Evolutionary conservation across 345 rosid species (phyloP), one percentile per base, ranked within the genome.

Genomic region (Syzygium aqueum): DNA sequence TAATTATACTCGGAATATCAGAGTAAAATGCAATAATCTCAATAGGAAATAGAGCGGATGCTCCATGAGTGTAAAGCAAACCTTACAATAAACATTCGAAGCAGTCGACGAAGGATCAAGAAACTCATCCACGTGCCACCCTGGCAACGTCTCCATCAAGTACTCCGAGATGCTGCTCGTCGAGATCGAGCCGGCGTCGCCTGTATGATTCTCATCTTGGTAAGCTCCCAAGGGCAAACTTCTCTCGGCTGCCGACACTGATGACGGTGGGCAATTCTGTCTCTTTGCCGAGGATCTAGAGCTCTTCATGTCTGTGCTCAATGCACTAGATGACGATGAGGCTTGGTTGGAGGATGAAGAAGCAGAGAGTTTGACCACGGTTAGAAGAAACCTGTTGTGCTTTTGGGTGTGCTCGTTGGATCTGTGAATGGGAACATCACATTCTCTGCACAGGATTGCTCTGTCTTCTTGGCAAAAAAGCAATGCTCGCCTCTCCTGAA

Each of bases 81-180:
- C 93, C 89, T 91, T 89, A 87, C 86, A 88, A 51, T 88, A 90
- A 61, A 90, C 89, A 85, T 87, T 87, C 21, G 87, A 77, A 19
- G 87, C 30, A 51, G 88, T 77, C 16, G 83, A 28, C 9, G 87
- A 28, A 84, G 96, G 95, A 61, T 96, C 95, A 33, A 95, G 97
- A 90, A 97, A 90, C 88, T 97, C 99, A 51, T 95, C 99, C 8
- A 95, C 94, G 49, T 88, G 90, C 98, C 97, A 97, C 22, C 98
- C 96, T 0, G 98, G 98, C 53, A 94, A 85, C 17, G 94, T 92
- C 88, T 94, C 96, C 91, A 91, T 91, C 85, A 96, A 88, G 89
- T 95, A 95, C 89, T 94, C 96, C 3, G 98, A 92, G 86, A 95
- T 92, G 88, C 93, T 94, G 87, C 94, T 93, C 0, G 92, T 91